Evolutionary conservation across 83 land plant genomes (phyloP).

Genomic region (Larix sibirica): DNA sequence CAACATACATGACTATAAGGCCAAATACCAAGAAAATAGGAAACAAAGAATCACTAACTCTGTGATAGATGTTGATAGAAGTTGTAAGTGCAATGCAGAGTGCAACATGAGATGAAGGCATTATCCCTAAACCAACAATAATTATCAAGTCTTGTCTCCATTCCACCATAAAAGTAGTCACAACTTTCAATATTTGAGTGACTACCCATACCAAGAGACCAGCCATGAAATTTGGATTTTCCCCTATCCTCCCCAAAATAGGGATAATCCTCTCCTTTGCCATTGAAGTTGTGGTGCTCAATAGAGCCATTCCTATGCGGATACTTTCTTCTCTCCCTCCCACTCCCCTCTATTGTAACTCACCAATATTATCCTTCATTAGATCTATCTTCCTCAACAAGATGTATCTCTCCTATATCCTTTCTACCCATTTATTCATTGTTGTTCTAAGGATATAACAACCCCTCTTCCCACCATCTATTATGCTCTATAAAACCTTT

Average conservation of each 20-base stretch:
- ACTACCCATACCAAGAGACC: constrained; percentile 81
- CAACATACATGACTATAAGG: constrained; percentile 96
- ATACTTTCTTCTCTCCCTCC: no score
- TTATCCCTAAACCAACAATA: constrained; percentile 90
- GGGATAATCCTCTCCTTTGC: constrained; percentile 74
- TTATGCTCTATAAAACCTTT: neutral
- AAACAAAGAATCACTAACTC: constrained; percentile 78
- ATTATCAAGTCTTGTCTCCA: constrained; percentile 75
- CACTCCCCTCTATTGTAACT: constrained; percentile 27
- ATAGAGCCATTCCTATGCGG: constrained; percentile 54
- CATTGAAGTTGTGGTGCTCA: constrained; percentile 70
- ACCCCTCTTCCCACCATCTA: neutral
- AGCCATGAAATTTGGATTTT: constrained; percentile 90
- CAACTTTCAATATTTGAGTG: constrained; percentile 75
- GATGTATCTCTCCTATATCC: neutral
- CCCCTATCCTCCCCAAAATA: constrained; percentile 56
- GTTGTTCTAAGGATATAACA: neutral
- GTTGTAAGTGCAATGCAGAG: constrained; percentile 85
- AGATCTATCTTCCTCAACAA: neutral
- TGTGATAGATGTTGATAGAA: constrained; percentile 86
- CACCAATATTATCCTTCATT: neutral
- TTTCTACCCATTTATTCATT: neutral
- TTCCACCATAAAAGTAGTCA: constrained; percentile 74
- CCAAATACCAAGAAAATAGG: constrained; percentile 92
- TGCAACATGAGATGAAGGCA: constrained; percentile 97